These are phyloP conservation scores for Phycomyces nitens DNA, from an alignment of 192 early-diverging fungal species.

Conservation along the genomic window DNA sequence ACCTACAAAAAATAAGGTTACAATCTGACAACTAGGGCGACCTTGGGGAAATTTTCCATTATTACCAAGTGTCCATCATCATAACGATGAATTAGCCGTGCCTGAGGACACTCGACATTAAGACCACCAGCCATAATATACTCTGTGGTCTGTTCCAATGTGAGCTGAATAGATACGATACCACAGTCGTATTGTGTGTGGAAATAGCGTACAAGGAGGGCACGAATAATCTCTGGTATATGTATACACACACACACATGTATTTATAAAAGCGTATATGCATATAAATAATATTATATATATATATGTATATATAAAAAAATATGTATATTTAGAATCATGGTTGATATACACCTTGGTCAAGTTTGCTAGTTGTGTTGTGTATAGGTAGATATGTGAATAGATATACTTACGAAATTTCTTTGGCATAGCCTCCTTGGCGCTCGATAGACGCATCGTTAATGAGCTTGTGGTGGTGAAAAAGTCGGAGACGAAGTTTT, in stretches of 20 bases:
- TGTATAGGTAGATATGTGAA: too few relatives aligned
- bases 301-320: not conserved
- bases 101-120: constrained; percentile 25
- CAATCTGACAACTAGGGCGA: not conserved
- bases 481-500: constrained; percentile 20
- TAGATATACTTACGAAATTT: constrained; percentile 10
- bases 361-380: too few relatives aligned
- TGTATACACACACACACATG: not conserved
- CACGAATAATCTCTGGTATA: constrained; percentile 13
- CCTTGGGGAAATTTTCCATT: not conserved
- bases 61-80: constrained; percentile 23
- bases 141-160: constrained; percentile 24
- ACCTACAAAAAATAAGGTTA: constrained; percentile 1
- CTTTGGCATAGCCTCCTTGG: not conserved
- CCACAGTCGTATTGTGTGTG: constrained; percentile 24
- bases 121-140: constrained; percentile 20
- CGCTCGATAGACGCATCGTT: constrained; percentile 15
- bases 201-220: constrained; percentile 20
- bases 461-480: constrained; percentile 22
- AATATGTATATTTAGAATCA: not conserved
- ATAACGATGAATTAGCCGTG: constrained; percentile 19
- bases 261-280: not conserved
- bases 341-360: not conserved
- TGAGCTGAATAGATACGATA: constrained; percentile 17
- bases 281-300: not conserved